A percentile compares a stretch with the other conserved stretches of the same genome.
These are phyloP conservation scores for Ligustrum vulgare DNA, from an alignment of 257 asterid genomes.

Conservation along the genomic window DNA sequence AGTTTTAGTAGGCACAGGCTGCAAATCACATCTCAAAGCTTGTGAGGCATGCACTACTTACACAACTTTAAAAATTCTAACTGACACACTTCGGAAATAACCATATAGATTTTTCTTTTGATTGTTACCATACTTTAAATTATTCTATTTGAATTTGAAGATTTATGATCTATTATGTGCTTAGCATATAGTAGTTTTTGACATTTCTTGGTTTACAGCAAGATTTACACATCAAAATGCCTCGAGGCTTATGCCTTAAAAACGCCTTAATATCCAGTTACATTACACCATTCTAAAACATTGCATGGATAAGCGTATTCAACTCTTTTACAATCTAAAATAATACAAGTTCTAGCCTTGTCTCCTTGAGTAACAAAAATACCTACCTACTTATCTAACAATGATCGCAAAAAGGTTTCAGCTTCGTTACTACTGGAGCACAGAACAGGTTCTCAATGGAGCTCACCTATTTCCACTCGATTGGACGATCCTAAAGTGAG, in stretches of 20 bases:
- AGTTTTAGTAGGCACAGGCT: too few relatives aligned
- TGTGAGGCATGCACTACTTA: too few relatives aligned
- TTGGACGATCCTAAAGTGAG: background rate
- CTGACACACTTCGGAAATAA: background rate
- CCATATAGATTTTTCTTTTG: background rate
- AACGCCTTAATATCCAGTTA: background rate
- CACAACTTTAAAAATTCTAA: too few relatives aligned
- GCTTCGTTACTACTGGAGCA: background rate
- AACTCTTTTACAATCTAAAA: too few relatives aligned
- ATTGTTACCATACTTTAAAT: too few relatives aligned
- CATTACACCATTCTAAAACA: background rate
- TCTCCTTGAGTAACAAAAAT: background rate
- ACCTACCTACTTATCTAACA: background rate
- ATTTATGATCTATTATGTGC: background rate
- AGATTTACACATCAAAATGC: background rate
- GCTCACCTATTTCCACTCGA: background rate
- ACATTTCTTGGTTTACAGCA: background rate
- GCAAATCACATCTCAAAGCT: too few relatives aligned
- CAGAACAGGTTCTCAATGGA: background rate
- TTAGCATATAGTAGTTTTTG: too few relatives aligned
- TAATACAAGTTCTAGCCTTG: too few relatives aligned
- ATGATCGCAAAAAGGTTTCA: background rate
- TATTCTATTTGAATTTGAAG: background rate
- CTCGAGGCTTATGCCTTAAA: too few relatives aligned
- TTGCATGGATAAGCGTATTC: background rate